These are phyloP conservation scores for Microdochium paspali DNA, from an alignment of 2,329 filamentous ascomycete species.

Conservation along the genomic window DNA sequence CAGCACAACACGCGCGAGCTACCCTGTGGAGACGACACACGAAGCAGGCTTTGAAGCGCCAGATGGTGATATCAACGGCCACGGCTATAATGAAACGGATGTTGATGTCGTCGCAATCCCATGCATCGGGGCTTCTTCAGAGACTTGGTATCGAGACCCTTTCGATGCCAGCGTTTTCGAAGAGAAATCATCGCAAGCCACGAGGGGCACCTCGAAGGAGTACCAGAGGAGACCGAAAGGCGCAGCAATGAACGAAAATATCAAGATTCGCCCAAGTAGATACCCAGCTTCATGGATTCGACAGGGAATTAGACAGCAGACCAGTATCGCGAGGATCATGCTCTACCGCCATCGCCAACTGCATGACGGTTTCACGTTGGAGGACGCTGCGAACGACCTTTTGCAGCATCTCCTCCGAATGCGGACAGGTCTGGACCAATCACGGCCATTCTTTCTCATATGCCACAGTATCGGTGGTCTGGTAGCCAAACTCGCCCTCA, in stretches of 20 bases:
- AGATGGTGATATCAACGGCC: conserved; percentile 30
- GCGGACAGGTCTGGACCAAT: conserved; percentile 18
- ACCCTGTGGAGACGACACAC: too few relatives aligned
- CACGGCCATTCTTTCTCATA: conserved; percentile 48
- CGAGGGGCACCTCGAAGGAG: conserved; percentile 14
- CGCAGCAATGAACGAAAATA: conserved; percentile 20
- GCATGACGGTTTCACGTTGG: conserved; percentile 30
- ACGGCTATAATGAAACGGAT: conserved; percentile 40
- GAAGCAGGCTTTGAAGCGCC: conserved; percentile 30
- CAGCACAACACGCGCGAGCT: too few relatives aligned
- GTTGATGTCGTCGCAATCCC: conserved; percentile 45
- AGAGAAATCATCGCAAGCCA: conserved; percentile 14
- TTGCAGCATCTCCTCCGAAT: conserved; percentile 30
- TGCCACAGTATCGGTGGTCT: conserved; percentile 53
- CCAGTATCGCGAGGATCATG: conserved; percentile 37
- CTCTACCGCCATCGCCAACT: conserved; percentile 39
- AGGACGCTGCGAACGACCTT: conserved; percentile 34
- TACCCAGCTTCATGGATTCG: conserved; percentile 39
- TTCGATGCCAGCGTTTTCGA: conserved; percentile 37
- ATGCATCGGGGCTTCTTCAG: conserved; percentile 40
- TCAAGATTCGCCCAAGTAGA: conserved; percentile 18
- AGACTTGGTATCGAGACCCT: conserved; percentile 42
- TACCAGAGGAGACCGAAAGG: conserved; percentile 20
- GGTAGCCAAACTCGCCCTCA: conserved; percentile 47
- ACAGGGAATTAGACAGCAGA: conserved; percentile 39